phyloP scores from a whole-genome alignment of 805 yeast species.

The Metschnikowia anglica region DNA sequence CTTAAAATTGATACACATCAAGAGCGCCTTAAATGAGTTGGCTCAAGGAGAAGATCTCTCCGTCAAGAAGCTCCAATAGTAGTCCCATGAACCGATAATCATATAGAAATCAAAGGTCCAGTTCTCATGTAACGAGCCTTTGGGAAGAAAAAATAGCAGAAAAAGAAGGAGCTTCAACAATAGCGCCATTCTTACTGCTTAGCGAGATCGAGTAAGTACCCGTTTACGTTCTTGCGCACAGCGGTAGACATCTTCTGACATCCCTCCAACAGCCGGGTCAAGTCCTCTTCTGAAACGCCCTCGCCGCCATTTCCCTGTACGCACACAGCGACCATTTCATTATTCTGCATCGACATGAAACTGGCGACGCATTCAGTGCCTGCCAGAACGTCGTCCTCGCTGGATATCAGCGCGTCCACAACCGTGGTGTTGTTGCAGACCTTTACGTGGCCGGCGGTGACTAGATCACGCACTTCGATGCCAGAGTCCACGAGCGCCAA shows the following conservation, averaged over 20 bases:
- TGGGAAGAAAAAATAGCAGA: not conserved
- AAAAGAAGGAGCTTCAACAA: not conserved
- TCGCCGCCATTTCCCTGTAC: constrained; percentile 31
- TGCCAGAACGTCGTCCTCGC: constrained; percentile 3
- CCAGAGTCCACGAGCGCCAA: constrained; percentile 84
- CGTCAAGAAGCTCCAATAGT: constrained; percentile 17
- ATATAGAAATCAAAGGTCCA: not conserved
- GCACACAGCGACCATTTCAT: constrained; percentile 63
- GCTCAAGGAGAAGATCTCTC: constrained; percentile 24
- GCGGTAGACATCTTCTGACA: constrained; percentile 46
- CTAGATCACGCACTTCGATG: constrained; percentile 74
- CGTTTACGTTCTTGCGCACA: constrained; percentile 46
- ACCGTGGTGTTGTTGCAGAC: constrained; percentile 8
- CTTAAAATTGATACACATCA: constrained; percentile 35
- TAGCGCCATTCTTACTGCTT: not conserved
- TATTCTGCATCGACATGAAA: constrained; percentile 52
- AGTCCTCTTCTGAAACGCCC: constrained; percentile 24
- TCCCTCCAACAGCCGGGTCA: constrained; percentile 35
- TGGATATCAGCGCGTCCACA: constrained; percentile 14
- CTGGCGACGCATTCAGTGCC: constrained; percentile 38
- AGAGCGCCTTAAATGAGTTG: constrained; percentile 37
- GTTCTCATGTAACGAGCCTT: too few relatives aligned
- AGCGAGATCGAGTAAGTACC: constrained; percentile 33
- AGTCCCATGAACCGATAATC: not conserved
- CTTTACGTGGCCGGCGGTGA: constrained; percentile 58